phyloP scores from a whole-genome alignment of 495 filamentous ascomycete genomes.

The Xylaria acuta region DNA sequence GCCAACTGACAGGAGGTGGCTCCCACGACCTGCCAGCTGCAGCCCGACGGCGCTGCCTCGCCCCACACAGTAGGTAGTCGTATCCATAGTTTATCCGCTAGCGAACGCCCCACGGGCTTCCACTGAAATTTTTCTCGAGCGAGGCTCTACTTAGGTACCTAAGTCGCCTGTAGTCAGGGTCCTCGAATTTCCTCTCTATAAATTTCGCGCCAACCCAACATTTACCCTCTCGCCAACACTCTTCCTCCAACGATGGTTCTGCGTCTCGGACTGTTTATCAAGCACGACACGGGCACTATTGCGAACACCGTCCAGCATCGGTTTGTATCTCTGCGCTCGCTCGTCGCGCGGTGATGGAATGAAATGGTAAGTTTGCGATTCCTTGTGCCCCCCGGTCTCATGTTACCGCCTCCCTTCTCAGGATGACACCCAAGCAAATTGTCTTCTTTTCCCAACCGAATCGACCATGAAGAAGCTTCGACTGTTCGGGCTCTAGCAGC shows the following conservation, averaged over 20 bases:
- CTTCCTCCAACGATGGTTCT: background rate
- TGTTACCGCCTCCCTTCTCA: constrained; percentile 49
- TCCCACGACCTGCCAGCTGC: background rate
- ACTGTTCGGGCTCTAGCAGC: constrained; percentile 71
- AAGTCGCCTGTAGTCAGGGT: background rate
- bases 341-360: background rate
- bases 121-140: constrained; percentile 22
- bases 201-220: background rate
- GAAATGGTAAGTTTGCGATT: constrained; percentile 9
- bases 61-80: background rate
- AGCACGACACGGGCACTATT: background rate
- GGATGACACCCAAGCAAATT: constrained; percentile 81
- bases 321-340: constrained; percentile 2
- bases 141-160: constrained; percentile 34
- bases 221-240: background rate
- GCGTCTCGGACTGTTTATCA: background rate
- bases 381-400: constrained; percentile 14
- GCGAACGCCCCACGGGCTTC: background rate
- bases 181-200: constrained; percentile 14
- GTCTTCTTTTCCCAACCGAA: constrained; percentile 94
- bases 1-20: background rate
- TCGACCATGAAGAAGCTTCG: constrained; percentile 89
- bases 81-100: constrained; percentile 11
- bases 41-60: background rate
- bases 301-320: background rate